Evolutionary conservation across 257 asterid genomes (phyloP), one percentile per base, ranked within the genome.

Genomic region (Nicotiana paniculata): DNA sequence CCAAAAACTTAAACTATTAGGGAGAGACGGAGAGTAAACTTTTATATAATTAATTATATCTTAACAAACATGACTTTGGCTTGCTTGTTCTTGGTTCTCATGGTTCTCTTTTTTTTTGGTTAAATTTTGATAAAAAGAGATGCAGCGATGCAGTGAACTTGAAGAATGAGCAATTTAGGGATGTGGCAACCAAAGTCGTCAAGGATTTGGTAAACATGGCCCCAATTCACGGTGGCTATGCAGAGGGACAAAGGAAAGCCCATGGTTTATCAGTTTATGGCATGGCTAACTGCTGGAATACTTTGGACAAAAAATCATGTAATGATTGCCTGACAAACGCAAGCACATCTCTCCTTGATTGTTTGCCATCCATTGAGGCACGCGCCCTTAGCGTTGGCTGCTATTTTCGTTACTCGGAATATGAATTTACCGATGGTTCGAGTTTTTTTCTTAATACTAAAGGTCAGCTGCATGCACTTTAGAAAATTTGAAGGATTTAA

Each of bases 331-430:
- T 82, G 3, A 15, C 21, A 30, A 76, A 59, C n/a, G 82, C 85
- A 74, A 82, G 82, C 65, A 32, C n/a, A 62, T 18, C 61, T 58
- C 57, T 82, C 24, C 32, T 46, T 28, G 46, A 75, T 7, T 82
- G 85, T n/a, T 75, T 75, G 70, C 85, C 85, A 16, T 75, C 77
- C 54, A 30, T 82, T 62, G 85, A 82, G 79, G 82, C 77, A 0
- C 85, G 85, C 5, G 46, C 58, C 69, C 85, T 82, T 63, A 66
- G 46, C 3, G 48, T 58, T 0, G 82, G 77, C 61, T 82, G 85
- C 70, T 76, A 82, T 63, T 32, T 82, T 32, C 85, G 68, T 51
- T 76, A 82, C 68, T 76, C 85, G 9, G 77, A 63, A 21, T 82
- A 46, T 12, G 85, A 75, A 24, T 63, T 66, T 76, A 74, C 4